A percentile compares a stretch with the other conserved stretches of the same genome.
phyloP scores from a whole-genome alignment of 164 flowering plant genomes.

The Nymphaea colorata region DNA sequence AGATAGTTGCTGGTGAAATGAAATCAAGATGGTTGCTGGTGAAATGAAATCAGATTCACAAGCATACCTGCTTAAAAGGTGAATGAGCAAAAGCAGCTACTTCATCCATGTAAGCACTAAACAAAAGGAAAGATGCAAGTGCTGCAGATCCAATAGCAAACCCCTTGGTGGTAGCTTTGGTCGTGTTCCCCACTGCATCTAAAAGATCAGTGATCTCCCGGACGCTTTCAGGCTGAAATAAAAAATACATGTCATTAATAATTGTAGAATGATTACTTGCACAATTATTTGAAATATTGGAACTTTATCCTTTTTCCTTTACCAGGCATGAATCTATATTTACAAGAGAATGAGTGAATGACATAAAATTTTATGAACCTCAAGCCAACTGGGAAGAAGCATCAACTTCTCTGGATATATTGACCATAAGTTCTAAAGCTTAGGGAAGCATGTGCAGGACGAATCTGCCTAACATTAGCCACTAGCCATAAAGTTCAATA shows the following conservation, averaged over 20 bases:
- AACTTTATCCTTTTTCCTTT: neutral
- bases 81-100: slow-evolving; percentile 69
- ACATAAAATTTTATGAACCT: no score
- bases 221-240: slow-evolving; percentile 90
- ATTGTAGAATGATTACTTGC: neutral
- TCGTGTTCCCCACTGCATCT: slow-evolving; percentile 98
- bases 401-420: no score
- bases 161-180: slow-evolving; percentile 98
- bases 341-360: no score
- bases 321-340: neutral
- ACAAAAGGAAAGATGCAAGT: slow-evolving; percentile 92
- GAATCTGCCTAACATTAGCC: no score
- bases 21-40: no score
- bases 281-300: neutral
- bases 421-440: no score
- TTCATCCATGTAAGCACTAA: slow-evolving; percentile 99
- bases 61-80: slow-evolving; percentile 63
- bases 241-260: neutral
- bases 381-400: no score
- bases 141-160: slow-evolving; percentile 99
- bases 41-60: no score
- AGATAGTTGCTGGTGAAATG: no score
- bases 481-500: no score
- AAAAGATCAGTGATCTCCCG: slow-evolving; percentile 94
- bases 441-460: no score